A percentile compares a stretch with the other conserved stretches of the same genome.
phyloP scores from a whole-genome alignment of 768 basidiomycete species.

The Butyriboletus loyo region DNA sequence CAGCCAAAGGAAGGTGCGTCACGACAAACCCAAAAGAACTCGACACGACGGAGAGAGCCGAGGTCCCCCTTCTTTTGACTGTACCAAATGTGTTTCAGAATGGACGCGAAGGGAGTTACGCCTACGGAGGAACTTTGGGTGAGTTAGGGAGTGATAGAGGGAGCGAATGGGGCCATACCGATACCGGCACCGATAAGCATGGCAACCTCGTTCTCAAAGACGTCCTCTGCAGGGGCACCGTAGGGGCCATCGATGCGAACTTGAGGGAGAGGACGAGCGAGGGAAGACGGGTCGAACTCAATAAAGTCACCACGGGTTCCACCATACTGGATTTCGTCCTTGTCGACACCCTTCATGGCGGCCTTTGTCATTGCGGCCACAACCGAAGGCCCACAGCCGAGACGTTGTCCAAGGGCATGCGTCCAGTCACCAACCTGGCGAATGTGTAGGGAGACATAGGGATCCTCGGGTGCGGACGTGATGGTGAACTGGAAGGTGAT shows the following conservation, averaged over 20 bases:
- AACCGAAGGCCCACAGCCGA: slow-evolving; percentile 76
- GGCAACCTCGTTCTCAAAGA: slow-evolving; percentile 82
- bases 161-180: slow-evolving; percentile 43
- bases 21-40: slow-evolving; percentile 93
- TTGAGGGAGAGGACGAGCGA: slow-evolving; percentile 55
- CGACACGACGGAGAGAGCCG: slow-evolving; percentile 81
- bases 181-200: slow-evolving; percentile 94
- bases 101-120: slow-evolving; percentile 93
- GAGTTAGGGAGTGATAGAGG: not conserved
- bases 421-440: slow-evolving; percentile 94
- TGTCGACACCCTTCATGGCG: slow-evolving; percentile 75
- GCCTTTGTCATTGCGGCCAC: slow-evolving; percentile 76
- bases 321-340: slow-evolving; percentile 43
- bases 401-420: slow-evolving; percentile 75
- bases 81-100: slow-evolving; percentile 96
- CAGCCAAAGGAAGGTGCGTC: slow-evolving; percentile 97
- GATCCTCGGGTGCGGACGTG: slow-evolving; percentile 92
- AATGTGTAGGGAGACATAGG: slow-evolving; percentile 88
- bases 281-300: slow-evolving; percentile 59
- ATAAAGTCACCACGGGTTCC: slow-evolving; percentile 74
- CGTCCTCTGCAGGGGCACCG: slow-evolving; percentile 90
- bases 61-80: slow-evolving; percentile 75
- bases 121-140: slow-evolving; percentile 36
- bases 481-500: slow-evolving; percentile 73
- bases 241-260: slow-evolving; percentile 89